These are phyloP conservation scores for Rhododendron ovatum DNA, from an alignment of 148 eudicot genomes.

Conservation along the genomic window DNA sequence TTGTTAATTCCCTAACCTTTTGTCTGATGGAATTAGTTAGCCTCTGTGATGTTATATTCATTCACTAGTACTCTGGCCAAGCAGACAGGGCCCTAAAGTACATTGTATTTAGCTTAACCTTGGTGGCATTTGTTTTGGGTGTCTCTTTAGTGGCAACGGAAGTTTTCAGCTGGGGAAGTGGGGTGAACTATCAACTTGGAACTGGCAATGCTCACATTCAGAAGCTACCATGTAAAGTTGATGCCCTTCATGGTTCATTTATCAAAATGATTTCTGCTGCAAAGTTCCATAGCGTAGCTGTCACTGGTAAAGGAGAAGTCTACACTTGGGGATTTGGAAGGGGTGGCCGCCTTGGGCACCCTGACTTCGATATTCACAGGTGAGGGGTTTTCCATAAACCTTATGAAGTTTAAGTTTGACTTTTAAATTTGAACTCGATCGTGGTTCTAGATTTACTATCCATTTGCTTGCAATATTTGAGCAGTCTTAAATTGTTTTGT, in stretches of 20 bases:
- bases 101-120: not conserved
- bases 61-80: not conserved
- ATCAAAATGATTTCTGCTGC: conserved; percentile 77
- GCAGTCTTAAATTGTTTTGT: not conserved
- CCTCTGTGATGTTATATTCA: not conserved
- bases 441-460: not conserved
- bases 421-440: too few species aligned
- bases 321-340: conserved; percentile 99
- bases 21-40: not conserved
- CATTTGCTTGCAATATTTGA: not conserved
- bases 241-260: conserved; percentile 74
- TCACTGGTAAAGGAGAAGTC: conserved; percentile 77
- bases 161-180: conserved; percentile 99
- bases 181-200: conserved; percentile 98
- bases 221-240: conserved; percentile 92
- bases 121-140: not conserved
- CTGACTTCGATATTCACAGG: conserved; percentile 99
- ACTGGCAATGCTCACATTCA: conserved; percentile 97
- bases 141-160: conserved; percentile 62
- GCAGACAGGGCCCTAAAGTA: not conserved
- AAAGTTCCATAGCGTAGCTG: conserved; percentile 96
- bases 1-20: not conserved
- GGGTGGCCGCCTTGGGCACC: conserved; percentile 99
- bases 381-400: conserved; percentile 12
- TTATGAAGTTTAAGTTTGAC: not conserved